Conservation (phyloP, 768 basidiomycete genomes). For the Hemileccinum impolitum region DNA sequence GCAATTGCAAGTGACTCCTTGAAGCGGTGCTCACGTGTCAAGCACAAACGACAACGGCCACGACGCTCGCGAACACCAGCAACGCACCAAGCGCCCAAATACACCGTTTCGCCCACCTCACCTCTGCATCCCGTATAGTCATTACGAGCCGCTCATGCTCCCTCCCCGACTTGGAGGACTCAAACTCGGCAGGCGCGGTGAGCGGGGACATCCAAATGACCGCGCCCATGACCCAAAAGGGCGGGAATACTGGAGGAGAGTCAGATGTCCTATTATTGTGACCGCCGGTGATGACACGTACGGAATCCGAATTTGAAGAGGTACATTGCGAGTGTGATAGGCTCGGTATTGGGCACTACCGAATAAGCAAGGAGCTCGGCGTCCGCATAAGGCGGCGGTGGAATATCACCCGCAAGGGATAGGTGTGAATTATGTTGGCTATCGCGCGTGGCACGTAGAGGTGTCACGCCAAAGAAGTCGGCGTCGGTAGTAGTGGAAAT, state of each 20-base stretch:
- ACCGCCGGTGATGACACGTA: conserved; percentile 26
- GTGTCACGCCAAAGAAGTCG: conserved; percentile 29
- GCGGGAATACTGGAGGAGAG: conserved; percentile 41
- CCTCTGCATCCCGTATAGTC: conserved; percentile 35
- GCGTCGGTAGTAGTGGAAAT: conserved; percentile 1
- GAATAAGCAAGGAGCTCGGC: conserved; percentile 35
- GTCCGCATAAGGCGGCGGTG: conserved; percentile 32
- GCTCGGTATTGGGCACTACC: conserved; percentile 29
- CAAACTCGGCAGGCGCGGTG: conserved; percentile 29
- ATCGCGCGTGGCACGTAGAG: conserved; percentile 24
- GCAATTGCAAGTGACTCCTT: too few species aligned
- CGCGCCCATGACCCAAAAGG: conserved; percentile 44
- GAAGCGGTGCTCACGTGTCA: too few species aligned
- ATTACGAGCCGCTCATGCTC: conserved; percentile 34
- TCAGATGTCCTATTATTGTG: neutral
- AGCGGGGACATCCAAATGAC: conserved; percentile 41
- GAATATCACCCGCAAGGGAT: conserved; percentile 17
- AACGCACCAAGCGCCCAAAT: conserved; percentile 5
- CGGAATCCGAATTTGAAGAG: conserved; percentile 51
- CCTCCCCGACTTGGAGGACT: conserved; percentile 32
- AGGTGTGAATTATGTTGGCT: conserved; percentile 21
- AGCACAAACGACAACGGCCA: too few species aligned
- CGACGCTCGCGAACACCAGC: neutral
- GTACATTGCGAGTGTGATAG: conserved; percentile 43
- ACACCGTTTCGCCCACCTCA: conserved; percentile 42